phyloP scores from a whole-genome alignment of 192 early-diverging fungal genomes.

The Backusella psychrophila region DNA sequence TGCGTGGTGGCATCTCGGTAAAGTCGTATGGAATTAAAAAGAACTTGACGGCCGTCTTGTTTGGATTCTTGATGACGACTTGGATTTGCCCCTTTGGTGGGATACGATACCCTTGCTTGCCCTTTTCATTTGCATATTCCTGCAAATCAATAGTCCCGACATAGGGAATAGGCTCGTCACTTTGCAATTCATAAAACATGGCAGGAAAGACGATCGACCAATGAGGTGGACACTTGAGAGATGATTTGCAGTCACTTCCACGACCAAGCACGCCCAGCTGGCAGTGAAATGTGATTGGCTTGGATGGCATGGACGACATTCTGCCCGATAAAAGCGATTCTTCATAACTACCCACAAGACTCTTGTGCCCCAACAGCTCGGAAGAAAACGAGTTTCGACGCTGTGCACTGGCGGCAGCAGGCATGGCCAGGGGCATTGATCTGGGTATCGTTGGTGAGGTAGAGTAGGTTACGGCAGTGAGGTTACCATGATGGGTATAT shows the following conservation, averaged over 20 bases:
- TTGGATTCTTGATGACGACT: conserved; percentile 79
- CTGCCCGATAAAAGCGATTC: conserved; percentile 75
- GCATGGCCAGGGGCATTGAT: conserved; percentile 20
- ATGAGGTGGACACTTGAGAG: conserved; percentile 68
- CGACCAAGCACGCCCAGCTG: conserved; percentile 69
- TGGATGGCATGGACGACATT: conserved; percentile 74
- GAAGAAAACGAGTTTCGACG: conserved; percentile 16
- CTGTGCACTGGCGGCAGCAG: neutral
- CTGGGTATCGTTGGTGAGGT: conserved; percentile 13
- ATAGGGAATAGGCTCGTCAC: conserved; percentile 64
- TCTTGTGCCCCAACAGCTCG: conserved; percentile 29
- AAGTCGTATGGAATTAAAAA: conserved; percentile 82
- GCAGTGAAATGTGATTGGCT: conserved; percentile 66
- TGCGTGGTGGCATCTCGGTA: conserved; percentile 63
- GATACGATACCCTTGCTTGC: conserved; percentile 52
- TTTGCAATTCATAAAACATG: conserved; percentile 67
- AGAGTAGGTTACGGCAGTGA: conserved; percentile 17
- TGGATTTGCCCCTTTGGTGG: conserved; percentile 75
- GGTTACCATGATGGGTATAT: conserved; percentile 31
- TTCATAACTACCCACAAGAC: conserved; percentile 53
- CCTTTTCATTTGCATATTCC: conserved; percentile 5
- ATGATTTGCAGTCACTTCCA: conserved; percentile 47
- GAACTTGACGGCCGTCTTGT: conserved; percentile 73
- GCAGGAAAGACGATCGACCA: conserved; percentile 64
- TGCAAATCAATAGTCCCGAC: conserved; percentile 67